A percentile compares a stretch with the other conserved stretches of the same genome.
These are phyloP conservation scores for Herpetomonas tarakana DNA, from an alignment of 208 protist species.

Conservation along the genomic window DNA sequence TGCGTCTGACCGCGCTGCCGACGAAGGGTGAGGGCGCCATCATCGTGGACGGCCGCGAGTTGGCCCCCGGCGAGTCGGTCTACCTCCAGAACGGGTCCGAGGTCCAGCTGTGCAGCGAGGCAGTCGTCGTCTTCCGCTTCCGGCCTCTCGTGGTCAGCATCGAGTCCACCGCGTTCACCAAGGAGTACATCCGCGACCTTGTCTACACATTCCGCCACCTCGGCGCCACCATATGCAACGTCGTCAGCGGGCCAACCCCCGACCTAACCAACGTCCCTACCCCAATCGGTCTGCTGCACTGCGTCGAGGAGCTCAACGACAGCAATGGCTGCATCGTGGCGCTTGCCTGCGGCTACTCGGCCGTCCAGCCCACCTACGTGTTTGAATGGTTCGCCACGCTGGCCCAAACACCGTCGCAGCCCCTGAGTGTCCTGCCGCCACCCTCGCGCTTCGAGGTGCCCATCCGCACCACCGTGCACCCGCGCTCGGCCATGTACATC, in stretches of 20 bases:
- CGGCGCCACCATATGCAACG: constrained; percentile 63
- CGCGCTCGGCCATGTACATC: constrained; percentile 42
- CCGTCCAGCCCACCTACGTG: constrained; percentile 70
- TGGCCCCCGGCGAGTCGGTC: constrained; percentile 30
- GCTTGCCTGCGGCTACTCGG: constrained; percentile 62
- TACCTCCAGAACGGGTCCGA: constrained; percentile 43
- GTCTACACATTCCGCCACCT: constrained; percentile 54
- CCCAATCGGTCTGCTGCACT: constrained; percentile 65
- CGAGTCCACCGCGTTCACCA: constrained; percentile 26
- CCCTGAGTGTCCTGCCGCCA: constrained; percentile 63
- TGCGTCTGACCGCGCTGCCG: constrained; percentile 41
- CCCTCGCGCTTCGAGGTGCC: constrained; percentile 61
- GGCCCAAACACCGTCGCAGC: constrained; percentile 40
- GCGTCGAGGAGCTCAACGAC: constrained; percentile 52
- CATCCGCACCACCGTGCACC: constrained; percentile 26
- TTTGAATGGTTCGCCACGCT: constrained; percentile 78
- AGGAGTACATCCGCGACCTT: constrained; percentile 46
- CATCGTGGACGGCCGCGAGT: constrained; percentile 25
- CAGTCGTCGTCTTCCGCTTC: constrained; percentile 45
- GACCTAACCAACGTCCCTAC: constrained; percentile 16
- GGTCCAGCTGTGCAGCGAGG: constrained; percentile 42
- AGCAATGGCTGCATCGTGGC: constrained; percentile 49
- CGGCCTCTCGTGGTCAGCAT: constrained; percentile 76
- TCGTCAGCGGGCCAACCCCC: constrained; percentile 14
- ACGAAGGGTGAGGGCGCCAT: constrained; percentile 34